Conservation (phyloP, 2,329 filamentous ascomycete genomes). For the Fusarium sambucinum region DNA sequence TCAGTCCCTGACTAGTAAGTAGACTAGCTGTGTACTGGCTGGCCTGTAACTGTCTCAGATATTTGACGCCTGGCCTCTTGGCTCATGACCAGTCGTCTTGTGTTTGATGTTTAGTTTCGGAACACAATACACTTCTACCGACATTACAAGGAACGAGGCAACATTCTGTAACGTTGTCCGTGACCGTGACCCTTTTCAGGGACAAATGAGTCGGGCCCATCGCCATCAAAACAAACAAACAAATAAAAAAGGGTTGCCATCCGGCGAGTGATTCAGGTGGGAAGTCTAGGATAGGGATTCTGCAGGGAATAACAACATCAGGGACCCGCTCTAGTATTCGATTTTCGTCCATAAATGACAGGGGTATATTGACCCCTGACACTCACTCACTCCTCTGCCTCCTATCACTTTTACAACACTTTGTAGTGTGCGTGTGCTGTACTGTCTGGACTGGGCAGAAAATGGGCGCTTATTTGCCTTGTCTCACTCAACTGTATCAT, state of each 20-base stretch:
- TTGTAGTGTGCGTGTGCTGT: not conserved
- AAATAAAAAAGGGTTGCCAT: constrained; percentile 12
- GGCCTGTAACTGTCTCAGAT: constrained; percentile 26
- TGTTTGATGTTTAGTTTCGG: constrained; percentile 26
- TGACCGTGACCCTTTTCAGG: constrained; percentile 9
- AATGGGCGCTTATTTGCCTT: constrained; percentile 33
- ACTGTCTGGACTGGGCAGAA: constrained; percentile 4
- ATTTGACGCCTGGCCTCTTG: constrained; percentile 25
- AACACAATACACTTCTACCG: constrained; percentile 4
- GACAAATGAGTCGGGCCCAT: constrained; percentile 2
- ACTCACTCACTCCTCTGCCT: not conserved
- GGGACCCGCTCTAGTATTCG: constrained; percentile 32
- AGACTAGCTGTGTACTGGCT: constrained; percentile 1
- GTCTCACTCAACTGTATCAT: not conserved
- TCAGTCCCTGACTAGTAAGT: not conserved
- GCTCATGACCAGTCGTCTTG: constrained; percentile 18
- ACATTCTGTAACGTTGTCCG: constrained; percentile 25
- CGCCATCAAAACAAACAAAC: constrained; percentile 23
- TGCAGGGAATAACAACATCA: constrained; percentile 7
- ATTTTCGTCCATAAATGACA: constrained; percentile 31
- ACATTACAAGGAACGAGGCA: constrained; percentile 11
- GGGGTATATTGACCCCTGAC: constrained; percentile 24
- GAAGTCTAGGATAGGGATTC: constrained; percentile 28
- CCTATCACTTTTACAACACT: constrained; percentile 3
- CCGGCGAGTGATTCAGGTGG: constrained; percentile 40